A percentile compares a stretch with the other conserved stretches of the same genome.
Conservation (phyloP, 1,284 basidiomycete species). For the Thecaphora frezii region DNA sequence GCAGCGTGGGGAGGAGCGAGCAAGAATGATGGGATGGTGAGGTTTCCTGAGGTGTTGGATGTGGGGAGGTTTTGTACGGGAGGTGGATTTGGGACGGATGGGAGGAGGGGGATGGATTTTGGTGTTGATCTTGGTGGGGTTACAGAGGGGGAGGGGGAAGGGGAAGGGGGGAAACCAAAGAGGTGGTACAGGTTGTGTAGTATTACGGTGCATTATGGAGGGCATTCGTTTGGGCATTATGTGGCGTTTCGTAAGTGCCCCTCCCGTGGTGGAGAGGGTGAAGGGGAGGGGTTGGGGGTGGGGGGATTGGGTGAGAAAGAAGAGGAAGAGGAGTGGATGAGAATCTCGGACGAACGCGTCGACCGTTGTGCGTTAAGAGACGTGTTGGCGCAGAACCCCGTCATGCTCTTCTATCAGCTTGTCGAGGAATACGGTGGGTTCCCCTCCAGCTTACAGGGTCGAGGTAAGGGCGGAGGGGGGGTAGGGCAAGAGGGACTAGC, state of each 20-base stretch:
- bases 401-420: constrained; percentile 54
- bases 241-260: constrained; percentile 54
- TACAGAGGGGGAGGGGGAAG: background rate
- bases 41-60: constrained; percentile 50
- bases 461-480: too few species aligned
- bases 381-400: constrained; percentile 52
- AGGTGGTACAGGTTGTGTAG: constrained; percentile 37
- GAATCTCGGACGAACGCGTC: constrained; percentile 53
- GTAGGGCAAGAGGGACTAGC: too few species aligned
- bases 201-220: constrained; percentile 55
- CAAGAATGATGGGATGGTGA: constrained; percentile 51
- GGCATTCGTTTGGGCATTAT: constrained; percentile 55
- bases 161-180: constrained; percentile 1
- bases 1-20: constrained; percentile 39
- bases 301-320: too few species aligned
- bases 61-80: constrained; percentile 36
- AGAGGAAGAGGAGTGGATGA: constrained; percentile 32
- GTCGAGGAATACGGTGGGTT: too few species aligned
- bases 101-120: constrained; percentile 16
- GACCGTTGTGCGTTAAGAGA: constrained; percentile 30
- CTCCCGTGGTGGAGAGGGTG: too few species aligned
- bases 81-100: constrained; percentile 31
- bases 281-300: too few species aligned
- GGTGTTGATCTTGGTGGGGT: background rate
- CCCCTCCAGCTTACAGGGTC: too few species aligned